Evolutionary conservation across 805 yeast species (phyloP).

Genomic region (Metschnikowia lochheadii): DNA sequence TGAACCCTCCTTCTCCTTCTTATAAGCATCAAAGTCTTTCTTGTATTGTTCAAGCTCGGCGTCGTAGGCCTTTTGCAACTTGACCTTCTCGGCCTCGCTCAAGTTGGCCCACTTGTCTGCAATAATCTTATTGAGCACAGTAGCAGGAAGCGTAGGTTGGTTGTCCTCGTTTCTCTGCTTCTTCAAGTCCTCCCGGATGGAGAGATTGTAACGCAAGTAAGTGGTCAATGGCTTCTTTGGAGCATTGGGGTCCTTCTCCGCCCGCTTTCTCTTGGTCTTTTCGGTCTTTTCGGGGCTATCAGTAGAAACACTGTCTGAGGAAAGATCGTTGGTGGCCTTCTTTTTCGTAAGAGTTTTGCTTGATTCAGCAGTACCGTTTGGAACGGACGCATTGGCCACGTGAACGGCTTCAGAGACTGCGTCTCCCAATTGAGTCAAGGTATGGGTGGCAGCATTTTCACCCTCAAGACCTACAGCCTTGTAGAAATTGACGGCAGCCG

Average conservation of each 20-base stretch:
- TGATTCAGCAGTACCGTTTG: conserved; percentile 16
- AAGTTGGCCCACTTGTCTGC: conserved; percentile 76
- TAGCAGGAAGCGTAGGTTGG: conserved; percentile 61
- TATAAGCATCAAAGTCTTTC: conserved; percentile 34
- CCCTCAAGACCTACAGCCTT: conserved; percentile 51
- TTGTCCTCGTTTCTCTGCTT: conserved; percentile 59
- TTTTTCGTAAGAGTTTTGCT: not conserved
- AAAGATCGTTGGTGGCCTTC: conserved; percentile 4
- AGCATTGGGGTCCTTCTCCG: conserved; percentile 77
- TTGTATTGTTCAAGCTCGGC: conserved; percentile 38
- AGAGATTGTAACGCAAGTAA: conserved; percentile 72
- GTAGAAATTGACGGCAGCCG: conserved; percentile 74
- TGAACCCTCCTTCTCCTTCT: conserved; percentile 16
- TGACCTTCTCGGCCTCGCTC: conserved; percentile 62
- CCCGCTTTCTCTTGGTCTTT: conserved; percentile 49
- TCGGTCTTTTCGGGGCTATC: conserved; percentile 19
- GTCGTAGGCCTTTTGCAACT: conserved; percentile 61
- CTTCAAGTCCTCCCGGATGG: conserved; percentile 65
- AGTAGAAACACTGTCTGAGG: not conserved
- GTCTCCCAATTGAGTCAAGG: conserved; percentile 29
- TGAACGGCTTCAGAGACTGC: conserved; percentile 27
- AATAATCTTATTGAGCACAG: conserved; percentile 75
- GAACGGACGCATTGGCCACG: conserved; percentile 36
- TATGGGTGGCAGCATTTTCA: conserved; percentile 34
- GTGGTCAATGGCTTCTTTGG: conserved; percentile 94